Base-by-base conservation (phyloP, 805 yeast species). In the Metschnikowia baotianmanensis region DNA sequence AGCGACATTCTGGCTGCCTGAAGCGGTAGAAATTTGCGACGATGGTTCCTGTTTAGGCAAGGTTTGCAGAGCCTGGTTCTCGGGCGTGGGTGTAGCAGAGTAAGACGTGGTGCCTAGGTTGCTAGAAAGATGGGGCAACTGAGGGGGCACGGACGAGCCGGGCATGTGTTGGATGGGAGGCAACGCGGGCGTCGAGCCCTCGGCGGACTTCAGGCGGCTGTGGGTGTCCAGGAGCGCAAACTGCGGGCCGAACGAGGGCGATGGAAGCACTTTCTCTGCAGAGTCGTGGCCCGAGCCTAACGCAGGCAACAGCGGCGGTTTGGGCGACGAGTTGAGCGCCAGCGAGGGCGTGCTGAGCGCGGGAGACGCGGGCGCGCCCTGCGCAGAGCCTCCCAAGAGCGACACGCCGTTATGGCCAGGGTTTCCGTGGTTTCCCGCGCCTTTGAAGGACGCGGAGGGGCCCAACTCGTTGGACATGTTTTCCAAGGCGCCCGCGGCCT, bases 161-260 rank as follows among this genome's bases (percentile, higher is more conserved):
- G 57, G 37, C 13, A 56, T 57, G 37, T 53, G 62, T 29, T 50
- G 62, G 28, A 51, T 36, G 5, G 53, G 53, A 9, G 54, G 55
- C 36, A 52, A 49, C 3, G 48, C 34, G 6, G 54, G 47, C 28
- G 47, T 45, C 13, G 45, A 35, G 37, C 37, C 45, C 27, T 46
- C 47, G 26, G 29, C 23, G 12, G 36, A 20, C 15, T 48, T 42
- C 6, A 18, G 38, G 35, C 43, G 38, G 10, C 31, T 39, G 11
- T 32, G 36, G 8, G 29, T 29, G 34, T 40, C 56, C 43, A 32
- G 36, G 20, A 61, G 53, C 38, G 55, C 64, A 41, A 52, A 66
- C 43, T 69, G 76, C 4, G 78, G 72, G 1, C 76, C 76, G 46
- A 74, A 72, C 3, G 73, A 63, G 1, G 78, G 76, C 2, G 76